A percentile compares a stretch with the other conserved stretches of the same genome.
Evolutionary conservation across 2,329 filamentous ascomycete species (phyloP).

Genomic region (Cladophialophora carrionii): DNA sequence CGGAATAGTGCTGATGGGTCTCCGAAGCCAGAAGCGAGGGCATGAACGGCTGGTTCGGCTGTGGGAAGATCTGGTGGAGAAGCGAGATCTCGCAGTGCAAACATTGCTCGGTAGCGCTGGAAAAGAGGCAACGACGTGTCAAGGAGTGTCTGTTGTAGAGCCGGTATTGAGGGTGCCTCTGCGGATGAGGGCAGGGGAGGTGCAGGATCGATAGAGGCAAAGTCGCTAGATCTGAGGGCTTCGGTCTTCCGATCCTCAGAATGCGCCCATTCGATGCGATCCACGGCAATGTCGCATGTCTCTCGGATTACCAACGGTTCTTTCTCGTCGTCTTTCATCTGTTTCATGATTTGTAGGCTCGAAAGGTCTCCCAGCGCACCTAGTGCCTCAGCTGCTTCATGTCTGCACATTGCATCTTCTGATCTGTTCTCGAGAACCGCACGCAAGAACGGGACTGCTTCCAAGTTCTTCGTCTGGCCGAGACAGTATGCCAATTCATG

Average conservation of each 20-base stretch:
- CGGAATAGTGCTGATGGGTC: conserved; percentile 92
- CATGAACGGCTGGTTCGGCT: conserved; percentile 81
- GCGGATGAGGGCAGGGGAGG: conserved; percentile 78
- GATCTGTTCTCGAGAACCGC: conserved; percentile 72
- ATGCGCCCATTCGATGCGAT: conserved; percentile 91
- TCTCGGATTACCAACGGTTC: conserved; percentile 84
- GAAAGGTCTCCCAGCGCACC: conserved; percentile 78
- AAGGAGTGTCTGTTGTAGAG: conserved; percentile 76
- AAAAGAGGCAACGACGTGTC: conserved; percentile 81
- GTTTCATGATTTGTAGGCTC: conserved; percentile 73
- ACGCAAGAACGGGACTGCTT: conserved; percentile 72
- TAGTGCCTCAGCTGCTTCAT: conserved; percentile 94
- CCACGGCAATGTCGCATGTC: conserved; percentile 96
- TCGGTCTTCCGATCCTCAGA: conserved; percentile 72
- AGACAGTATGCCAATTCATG: conserved; percentile 97
- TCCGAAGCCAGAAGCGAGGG: conserved; percentile 80
- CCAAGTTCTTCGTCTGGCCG: conserved; percentile 80
- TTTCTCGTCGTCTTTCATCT: conserved; percentile 72
- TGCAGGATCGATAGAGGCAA: conserved; percentile 92
- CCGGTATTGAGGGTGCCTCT: conserved; percentile 66
- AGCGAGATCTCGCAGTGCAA: conserved; percentile 89
- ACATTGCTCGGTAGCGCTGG: conserved; percentile 96
- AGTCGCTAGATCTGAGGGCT: conserved; percentile 83
- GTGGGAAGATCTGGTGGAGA: conserved; percentile 90
- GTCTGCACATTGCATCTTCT: conserved; percentile 94